Evolutionary conservation across 1,284 basidiomycete species (phyloP).

Genomic region (Prillingera fragicola): DNA sequence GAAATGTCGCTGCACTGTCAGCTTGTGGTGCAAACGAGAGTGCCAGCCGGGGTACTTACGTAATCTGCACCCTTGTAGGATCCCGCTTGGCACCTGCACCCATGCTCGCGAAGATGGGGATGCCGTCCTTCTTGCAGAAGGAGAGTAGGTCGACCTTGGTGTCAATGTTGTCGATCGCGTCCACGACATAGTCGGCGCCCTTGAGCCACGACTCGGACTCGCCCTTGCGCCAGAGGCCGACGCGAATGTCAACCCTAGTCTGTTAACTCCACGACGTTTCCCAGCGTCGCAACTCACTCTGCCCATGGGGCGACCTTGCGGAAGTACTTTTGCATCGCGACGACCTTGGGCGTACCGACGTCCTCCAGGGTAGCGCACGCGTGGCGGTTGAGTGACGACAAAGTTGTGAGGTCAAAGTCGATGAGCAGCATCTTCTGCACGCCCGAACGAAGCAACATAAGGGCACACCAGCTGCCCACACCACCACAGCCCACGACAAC

Average conservation of each 20-base stretch:
- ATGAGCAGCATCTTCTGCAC: constrained; percentile 50
- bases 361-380: constrained; percentile 86
- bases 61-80: constrained; percentile 88
- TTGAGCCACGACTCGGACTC: constrained; percentile 65
- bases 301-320: constrained; percentile 61
- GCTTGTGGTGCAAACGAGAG: background rate
- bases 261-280: too few relatives aligned
- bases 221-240: constrained; percentile 76
- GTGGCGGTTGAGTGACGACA: constrained; percentile 89
- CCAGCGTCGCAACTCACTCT: constrained; percentile 36
- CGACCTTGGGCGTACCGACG: constrained; percentile 92
- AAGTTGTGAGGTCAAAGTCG: constrained; percentile 82
- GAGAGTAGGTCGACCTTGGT: constrained; percentile 87
- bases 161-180: constrained; percentile 94
- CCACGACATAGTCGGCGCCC: constrained; percentile 85
- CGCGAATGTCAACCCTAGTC: constrained; percentile 65
- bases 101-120: constrained; percentile 94
- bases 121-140: constrained; percentile 67
- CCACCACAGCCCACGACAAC: constrained; percentile 92
- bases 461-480: constrained; percentile 90
- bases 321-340: constrained; percentile 67
- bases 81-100: constrained; percentile 96
- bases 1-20: constrained; percentile 68
- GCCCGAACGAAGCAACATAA: constrained; percentile 74
- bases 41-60: constrained; percentile 38